Base-by-base conservation (phyloP, 352 stramenopile genomes). In the Phytopythium chamaehyphon region DNA sequence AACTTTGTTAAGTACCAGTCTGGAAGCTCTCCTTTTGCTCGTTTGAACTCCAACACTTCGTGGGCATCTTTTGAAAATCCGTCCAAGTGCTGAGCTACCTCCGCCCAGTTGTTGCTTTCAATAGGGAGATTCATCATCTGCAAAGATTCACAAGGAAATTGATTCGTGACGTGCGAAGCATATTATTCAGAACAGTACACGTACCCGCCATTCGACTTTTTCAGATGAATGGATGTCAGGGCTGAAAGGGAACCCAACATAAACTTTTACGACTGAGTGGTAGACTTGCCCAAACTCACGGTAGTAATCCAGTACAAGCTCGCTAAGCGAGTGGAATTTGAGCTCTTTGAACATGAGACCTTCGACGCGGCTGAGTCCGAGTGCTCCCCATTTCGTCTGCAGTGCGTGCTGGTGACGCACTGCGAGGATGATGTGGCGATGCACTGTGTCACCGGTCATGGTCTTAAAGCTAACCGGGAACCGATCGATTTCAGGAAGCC, bases 391-490 rank as follows among this genome's bases (percentile, higher is more conserved):
- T 45, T 83, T 86, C 59, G 73, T 71, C 46, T 86, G 66, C 15
- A 37, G 21, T 16, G 33, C 33, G 19, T 53, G 47, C 35, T 90
- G 79, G 42, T 95, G 67, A 12, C 68, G 74, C 51, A 94, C 64
- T 1, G 69, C 82, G 24, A 96, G 55, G 22, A 95, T 55, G 43
- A 96, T 95, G 47, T 95, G 86, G 22, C 86, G 82, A 42, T 93
- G 87, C 15, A 73, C 72, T 11, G 65, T 71, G 7, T 48, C 61
- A 7, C 80, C 84, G 36, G 80, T 80, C 23, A 64, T 56, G 0
- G 86, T 90, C 57, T 92, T 90, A 62, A 96, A 96, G 55, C 83
- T 93, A 42, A 96, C 76, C 1, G 86, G 85, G 44, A 95, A 88
- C 19, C 85, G 78, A 26, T 91, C 79, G 15, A 93, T 62, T 26